phyloP scores from a whole-genome alignment of 495 filamentous ascomycete species.

The Aspergillus heteromorphus region DNA sequence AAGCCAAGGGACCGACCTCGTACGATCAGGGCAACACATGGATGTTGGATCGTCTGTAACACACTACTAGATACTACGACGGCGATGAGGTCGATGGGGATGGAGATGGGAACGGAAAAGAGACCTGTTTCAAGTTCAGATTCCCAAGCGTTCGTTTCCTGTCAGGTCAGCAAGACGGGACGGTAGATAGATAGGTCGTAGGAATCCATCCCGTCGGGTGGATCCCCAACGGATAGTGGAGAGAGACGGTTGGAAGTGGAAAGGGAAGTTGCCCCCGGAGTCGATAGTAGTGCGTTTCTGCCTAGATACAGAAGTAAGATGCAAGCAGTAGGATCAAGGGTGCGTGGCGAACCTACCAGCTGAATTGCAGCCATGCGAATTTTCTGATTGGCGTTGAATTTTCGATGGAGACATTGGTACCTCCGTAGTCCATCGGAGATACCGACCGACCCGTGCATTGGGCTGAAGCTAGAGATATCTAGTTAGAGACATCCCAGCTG shows the following conservation, averaged over 20 bases:
- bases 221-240: background rate
- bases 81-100: background rate
- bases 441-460: slow-evolving; percentile 1
- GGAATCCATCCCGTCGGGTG: background rate
- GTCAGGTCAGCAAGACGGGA: background rate
- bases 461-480: background rate
- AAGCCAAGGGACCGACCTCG: background rate
- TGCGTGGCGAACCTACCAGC: background rate
- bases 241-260: background rate
- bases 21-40: background rate
- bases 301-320: no score
- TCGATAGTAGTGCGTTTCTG: no score
- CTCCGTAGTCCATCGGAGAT: slow-evolving; percentile 4
- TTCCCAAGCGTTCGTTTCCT: no score
- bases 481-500: slow-evolving; percentile 14
- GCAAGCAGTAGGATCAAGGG: background rate
- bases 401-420: background rate
- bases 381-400: background rate
- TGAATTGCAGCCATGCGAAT: background rate
- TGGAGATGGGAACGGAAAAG: background rate
- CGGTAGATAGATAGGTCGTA: no score
- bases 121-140: background rate
- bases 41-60: background rate
- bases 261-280: no score
- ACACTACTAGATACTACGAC: no score